phyloP scores from a whole-genome alignment of 2,329 filamentous ascomycete genomes.

The Ceratocystis eucalypticola region DNA sequence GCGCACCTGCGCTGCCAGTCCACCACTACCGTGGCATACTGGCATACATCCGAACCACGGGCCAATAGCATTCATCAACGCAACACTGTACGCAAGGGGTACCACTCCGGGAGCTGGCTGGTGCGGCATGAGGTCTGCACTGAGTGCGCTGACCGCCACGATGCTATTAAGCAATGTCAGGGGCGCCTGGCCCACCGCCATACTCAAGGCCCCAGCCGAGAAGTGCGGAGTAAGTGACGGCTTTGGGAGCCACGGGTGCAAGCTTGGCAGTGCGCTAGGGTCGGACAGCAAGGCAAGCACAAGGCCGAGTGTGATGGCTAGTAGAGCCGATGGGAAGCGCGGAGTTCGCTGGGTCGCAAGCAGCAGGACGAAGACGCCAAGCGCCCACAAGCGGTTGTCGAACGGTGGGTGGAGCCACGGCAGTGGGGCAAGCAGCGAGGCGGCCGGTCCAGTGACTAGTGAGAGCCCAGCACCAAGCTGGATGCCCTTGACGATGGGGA shows the following conservation, averaged over 20 bases:
- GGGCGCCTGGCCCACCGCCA: constrained; percentile 75
- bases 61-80: constrained; percentile 66
- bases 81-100: constrained; percentile 66
- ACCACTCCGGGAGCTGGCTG: constrained; percentile 57
- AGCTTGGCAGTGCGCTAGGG: constrained; percentile 30
- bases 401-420: constrained; percentile 53
- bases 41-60: constrained; percentile 96
- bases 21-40: constrained; percentile 83
- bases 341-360: constrained; percentile 52
- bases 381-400: constrained; percentile 67
- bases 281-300: constrained; percentile 41
- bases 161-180: constrained; percentile 88
- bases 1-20: constrained; percentile 76
- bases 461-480: constrained; percentile 84
- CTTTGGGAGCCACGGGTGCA: constrained; percentile 2
- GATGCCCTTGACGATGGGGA: constrained; percentile 85
- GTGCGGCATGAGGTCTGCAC: constrained; percentile 60
- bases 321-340: constrained; percentile 63
- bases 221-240: constrained; percentile 30
- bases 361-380: constrained; percentile 59
- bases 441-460: constrained; percentile 64
- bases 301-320: constrained; percentile 56
- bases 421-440: constrained; percentile 51
- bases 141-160: constrained; percentile 70
- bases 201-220: constrained; percentile 30